Conservation (phyloP, 169 alveolate genomes). For the Theileria luwenshuni region DNA sequence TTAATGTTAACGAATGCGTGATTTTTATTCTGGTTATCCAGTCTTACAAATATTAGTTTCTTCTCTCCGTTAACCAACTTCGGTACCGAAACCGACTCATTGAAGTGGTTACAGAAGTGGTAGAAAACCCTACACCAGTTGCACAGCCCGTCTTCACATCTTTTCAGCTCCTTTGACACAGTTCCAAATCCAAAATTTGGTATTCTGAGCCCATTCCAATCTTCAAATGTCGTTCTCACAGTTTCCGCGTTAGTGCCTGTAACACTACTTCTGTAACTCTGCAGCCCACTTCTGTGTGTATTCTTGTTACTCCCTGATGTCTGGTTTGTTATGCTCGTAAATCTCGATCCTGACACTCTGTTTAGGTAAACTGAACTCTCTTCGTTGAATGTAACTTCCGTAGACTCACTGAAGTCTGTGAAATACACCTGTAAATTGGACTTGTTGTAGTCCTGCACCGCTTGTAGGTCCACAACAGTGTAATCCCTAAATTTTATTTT, state of each 20-base stretch:
- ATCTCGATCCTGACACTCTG: too few relatives aligned
- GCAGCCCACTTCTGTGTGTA: not conserved
- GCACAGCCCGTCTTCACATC: not conserved
- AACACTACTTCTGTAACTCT: not conserved
- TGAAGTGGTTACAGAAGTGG: not conserved
- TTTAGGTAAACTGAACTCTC: not conserved
- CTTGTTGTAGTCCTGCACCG: not conserved
- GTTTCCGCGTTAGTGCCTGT: not conserved
- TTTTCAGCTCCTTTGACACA: not conserved
- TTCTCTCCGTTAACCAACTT: conserved; percentile 29
- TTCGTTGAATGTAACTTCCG: not conserved
- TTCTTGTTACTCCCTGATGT: not conserved
- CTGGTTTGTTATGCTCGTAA: too few relatives aligned
- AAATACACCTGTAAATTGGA: not conserved
- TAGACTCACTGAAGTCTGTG: conserved; percentile 1
- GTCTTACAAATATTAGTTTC: conserved; percentile 19
- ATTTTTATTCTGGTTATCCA: conserved; percentile 22
- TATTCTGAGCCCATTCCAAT: not conserved
- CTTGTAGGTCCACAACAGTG: not conserved
- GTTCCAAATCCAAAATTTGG: not conserved
- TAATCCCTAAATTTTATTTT: not conserved
- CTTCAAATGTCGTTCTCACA: not conserved
- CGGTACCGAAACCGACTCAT: not conserved
- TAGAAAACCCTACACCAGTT: not conserved
- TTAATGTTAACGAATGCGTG: conserved; percentile 1